phyloP scores from a whole-genome alignment of 345 rosid genomes.

The Brassica incana region DNA sequence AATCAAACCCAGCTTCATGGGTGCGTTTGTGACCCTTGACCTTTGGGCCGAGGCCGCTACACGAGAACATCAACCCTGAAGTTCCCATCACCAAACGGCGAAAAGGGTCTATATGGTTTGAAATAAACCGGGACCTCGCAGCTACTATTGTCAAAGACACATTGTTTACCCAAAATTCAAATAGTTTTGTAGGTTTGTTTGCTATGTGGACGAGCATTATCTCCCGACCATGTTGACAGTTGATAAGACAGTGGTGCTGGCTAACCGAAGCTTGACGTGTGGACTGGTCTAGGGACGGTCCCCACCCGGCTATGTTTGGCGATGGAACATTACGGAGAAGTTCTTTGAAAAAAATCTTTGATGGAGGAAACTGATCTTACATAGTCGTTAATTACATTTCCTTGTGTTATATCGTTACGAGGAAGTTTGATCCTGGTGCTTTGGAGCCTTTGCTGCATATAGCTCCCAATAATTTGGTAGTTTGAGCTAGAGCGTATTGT shows the following conservation, averaged over 20 bases:
- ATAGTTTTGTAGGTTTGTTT: neutral
- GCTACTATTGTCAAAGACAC: slow-evolving; percentile 45
- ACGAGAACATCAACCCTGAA: slow-evolving; percentile 71
- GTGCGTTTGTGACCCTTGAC: slow-evolving; percentile 64
- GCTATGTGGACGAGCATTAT: neutral
- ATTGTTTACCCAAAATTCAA: neutral
- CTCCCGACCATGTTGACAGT: neutral
- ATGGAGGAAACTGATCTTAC: neutral
- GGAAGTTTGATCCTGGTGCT: neutral
- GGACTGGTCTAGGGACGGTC: neutral
- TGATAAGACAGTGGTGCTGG: neutral
- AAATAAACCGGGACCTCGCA: slow-evolving; percentile 67
- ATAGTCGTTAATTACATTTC: neutral
- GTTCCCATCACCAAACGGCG: slow-evolving; percentile 79
- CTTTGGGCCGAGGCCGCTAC: slow-evolving; percentile 86
- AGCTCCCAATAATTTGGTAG: neutral
- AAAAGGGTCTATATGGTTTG: slow-evolving; percentile 86
- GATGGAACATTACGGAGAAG: neutral
- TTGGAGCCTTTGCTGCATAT: neutral
- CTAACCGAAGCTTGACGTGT: neutral
- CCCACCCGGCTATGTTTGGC: neutral
- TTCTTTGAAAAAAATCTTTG: neutral
- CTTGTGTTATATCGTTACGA: neutral
- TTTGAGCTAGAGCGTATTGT: neutral
- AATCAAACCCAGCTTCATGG: slow-evolving; percentile 39